Base-by-base conservation (phyloP, 2,329 filamentous ascomycete genomes). In the Aureobasidium sp. region DNA sequence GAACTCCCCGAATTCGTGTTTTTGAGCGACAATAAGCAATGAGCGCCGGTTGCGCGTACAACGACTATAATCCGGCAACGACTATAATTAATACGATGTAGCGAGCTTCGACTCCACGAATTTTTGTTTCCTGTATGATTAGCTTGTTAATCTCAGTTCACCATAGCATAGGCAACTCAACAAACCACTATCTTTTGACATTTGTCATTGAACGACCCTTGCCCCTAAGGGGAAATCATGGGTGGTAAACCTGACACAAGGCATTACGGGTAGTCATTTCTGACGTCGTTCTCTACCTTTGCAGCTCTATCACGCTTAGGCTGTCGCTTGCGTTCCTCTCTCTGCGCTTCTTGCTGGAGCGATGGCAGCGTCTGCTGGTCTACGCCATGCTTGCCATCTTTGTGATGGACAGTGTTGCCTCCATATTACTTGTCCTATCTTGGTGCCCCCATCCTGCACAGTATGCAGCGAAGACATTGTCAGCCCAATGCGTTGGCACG, bases 281-380 rank as follows among this genome's bases (percentile, higher is more conserved):
- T 61, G 10, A 60, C 58, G 54, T 78, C 59, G 67, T 66, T 13
- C 68, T 74, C 1, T 78, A 79, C 63, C 64, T 77, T 37, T 59
- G 72, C 11, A 71, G 74, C 0, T 73, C 75, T 64, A 72, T 75
- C 62, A 63, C 72, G 13, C 66, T 78, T 61, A 79, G 79, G 64
- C 72, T 78, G 30, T 77, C 77, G 2, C 66, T 79, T 8, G 75
- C 71, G 10, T 66, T 79, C 34, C 78, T 78, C 69, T 78, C 78
- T 66, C 68, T 75, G 3, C 75, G 77, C 3, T 74, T 78, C 47
- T 69, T 77, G 13, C 68, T 66, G 21, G 68, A 71, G 39, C 57
- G 49, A 15, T 77, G 74, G 73, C 77, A 79, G 34, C 64, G 65
- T 21, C 59, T 63, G 30, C 64, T 67, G 13, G 64, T 73, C 32